Conservation (phyloP, 2,329 filamentous ascomycete genomes). For the Verticillium nubilum region DNA sequence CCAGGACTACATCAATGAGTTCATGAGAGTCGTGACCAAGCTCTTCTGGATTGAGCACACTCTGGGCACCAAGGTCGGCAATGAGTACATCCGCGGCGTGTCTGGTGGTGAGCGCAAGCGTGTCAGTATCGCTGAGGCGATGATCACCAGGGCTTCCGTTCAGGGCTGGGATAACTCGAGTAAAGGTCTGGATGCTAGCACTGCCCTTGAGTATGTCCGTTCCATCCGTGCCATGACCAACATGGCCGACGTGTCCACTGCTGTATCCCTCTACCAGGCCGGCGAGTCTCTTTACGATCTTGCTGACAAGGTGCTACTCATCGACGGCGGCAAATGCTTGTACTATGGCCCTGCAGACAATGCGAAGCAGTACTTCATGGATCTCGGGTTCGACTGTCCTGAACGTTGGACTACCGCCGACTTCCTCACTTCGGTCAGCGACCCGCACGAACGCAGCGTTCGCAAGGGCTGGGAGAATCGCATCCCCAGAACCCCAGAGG, state of each 20-base stretch:
- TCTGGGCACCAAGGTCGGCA: conserved; percentile 60
- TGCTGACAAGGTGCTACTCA: conserved; percentile 64
- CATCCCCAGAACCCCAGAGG: conserved; percentile 56
- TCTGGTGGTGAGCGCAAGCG: conserved; percentile 66
- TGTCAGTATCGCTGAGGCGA: conserved; percentile 70
- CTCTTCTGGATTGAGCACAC: conserved; percentile 67
- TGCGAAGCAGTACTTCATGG: conserved; percentile 63
- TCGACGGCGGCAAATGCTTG: conserved; percentile 65
- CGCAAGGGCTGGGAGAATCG: conserved; percentile 27
- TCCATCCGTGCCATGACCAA: conserved; percentile 62
- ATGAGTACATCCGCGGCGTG: conserved; percentile 57
- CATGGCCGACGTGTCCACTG: conserved; percentile 51
- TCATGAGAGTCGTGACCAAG: conserved; percentile 58
- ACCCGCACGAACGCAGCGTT: conserved; percentile 50
- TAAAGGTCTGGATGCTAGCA: conserved; percentile 59
- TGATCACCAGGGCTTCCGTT: conserved; percentile 51
- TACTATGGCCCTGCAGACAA: conserved; percentile 61
- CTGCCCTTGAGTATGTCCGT: conserved; percentile 60
- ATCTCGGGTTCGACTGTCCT: conserved; percentile 69
- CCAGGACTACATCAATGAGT: conserved; percentile 46
- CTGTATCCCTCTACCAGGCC: conserved; percentile 64
- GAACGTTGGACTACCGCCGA: conserved; percentile 67
- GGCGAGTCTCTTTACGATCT: conserved; percentile 44
- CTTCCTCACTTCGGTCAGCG: conserved; percentile 72
- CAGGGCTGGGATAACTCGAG: conserved; percentile 73